These are phyloP conservation scores for Nepenthes alata DNA, from an alignment of 179 eudicot genomes.

Conservation along the genomic window DNA sequence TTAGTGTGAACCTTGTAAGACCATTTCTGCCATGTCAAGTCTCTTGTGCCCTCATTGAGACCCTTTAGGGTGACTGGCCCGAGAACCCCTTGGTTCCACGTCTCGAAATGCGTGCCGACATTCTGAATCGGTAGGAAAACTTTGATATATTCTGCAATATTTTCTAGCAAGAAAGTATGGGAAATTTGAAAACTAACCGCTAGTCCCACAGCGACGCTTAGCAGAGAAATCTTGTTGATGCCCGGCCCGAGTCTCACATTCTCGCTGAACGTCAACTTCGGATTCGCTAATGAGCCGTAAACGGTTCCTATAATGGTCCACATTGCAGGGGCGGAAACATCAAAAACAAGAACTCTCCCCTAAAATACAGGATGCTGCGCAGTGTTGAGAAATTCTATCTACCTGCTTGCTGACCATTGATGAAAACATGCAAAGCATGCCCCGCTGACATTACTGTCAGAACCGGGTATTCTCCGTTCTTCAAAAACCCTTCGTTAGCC, in stretches of 20 bases:
- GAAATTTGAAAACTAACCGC: slow-evolving; percentile 37
- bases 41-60: slow-evolving; percentile 42
- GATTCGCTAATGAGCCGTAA: slow-evolving; percentile 44
- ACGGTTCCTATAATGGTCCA: slow-evolving; percentile 28
- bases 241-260: slow-evolving; percentile 54
- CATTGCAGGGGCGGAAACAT: not conserved
- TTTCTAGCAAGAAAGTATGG: no score
- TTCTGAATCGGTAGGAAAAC: slow-evolving; percentile 26
- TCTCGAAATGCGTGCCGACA: slow-evolving; percentile 58
- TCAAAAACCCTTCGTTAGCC: slow-evolving; percentile 37
- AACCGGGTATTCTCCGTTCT: slow-evolving; percentile 34
- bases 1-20: slow-evolving; percentile 53
- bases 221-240: slow-evolving; percentile 59
- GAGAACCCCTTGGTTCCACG: slow-evolving; percentile 59
- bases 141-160: no score
- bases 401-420: slow-evolving; percentile 66
- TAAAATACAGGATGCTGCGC: not conserved
- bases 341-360: not conserved
- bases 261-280: slow-evolving; percentile 45
- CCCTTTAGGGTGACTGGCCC: slow-evolving; percentile 54
- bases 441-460: slow-evolving; percentile 75
- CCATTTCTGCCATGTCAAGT: slow-evolving; percentile 63
- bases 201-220: slow-evolving; percentile 74
- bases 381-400: not conserved
- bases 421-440: slow-evolving; percentile 62